Evolutionary conservation across 441 rosid species (phyloP), one percentile per base, ranked within the genome.

Genomic region (Biscutella auriculata): DNA sequence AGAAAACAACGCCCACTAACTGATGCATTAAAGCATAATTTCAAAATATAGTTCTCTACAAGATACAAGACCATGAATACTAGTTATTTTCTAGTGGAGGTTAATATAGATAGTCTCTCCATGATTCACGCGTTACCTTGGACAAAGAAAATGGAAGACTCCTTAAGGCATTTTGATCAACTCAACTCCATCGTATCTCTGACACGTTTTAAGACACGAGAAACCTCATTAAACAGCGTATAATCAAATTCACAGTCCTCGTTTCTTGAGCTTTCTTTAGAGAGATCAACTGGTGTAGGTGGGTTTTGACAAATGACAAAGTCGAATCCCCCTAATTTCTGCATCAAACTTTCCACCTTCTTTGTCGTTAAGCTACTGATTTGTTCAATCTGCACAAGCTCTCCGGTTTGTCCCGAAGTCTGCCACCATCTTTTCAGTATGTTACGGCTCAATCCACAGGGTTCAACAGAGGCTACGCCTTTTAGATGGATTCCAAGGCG

Each of bases 401-500:
- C 87, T 37, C 99, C 99, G 0, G 76, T 75, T 58, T 93, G 97
- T 50, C 78, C 76, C 0, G 80, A 82, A 25, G 27, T 70, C 19
- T 46, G 66, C 99, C 97, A 89, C 97, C 99, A 93, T 52, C 70
- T 74, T 68, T 47, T 77, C 29, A 85, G 62, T 48, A 93, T 79
- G 71, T 49, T 79, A 42, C 82, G 79, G 53, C 76, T 82, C 30
- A 60, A 39, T 70, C 76, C 88, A 39, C 74, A 74, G n/a, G 67
- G 52, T 67, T 93, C 99, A 30, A 93, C 73, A 0, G 85, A 79
- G 65, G 83, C 90, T 21, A 85, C 80, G 11, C 75, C 86, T 63
- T 85, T 87, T 74, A 93, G 64, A 49, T 4, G 82, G 53, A 89
- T 72, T 42, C 95, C 91, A n/a, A 87, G 97, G n/a, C 81, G 83